Percentiles rank a stretch among this genome's conserved stretches.
Conservation (phyloP, 768 basidiomycete species). For the Collybia nuda region DNA sequence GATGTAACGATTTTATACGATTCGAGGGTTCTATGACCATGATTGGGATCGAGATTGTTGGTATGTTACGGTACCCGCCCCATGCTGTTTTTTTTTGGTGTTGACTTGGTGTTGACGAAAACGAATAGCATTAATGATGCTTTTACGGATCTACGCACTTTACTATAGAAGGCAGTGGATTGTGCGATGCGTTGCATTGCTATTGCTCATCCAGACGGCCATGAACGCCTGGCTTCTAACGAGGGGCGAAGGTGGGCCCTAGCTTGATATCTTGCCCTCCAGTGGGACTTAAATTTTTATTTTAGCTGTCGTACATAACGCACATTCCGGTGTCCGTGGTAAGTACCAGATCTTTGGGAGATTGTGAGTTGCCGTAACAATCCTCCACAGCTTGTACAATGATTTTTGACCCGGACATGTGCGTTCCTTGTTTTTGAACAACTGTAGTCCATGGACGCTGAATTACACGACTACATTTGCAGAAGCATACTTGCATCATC, state of each 20-base stretch:
- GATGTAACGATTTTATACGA: conserved; percentile 45
- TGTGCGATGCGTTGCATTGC: conserved; percentile 20
- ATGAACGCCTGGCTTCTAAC: conserved; percentile 58
- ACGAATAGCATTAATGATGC: conserved; percentile 48
- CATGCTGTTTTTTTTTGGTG: too few relatives aligned
- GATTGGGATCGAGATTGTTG: conserved; percentile 47
- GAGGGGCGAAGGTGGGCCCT: conserved; percentile 41
- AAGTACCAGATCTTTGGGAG: neutral
- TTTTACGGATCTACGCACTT: conserved; percentile 46
- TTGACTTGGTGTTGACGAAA: too few relatives aligned
- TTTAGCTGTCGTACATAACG: conserved; percentile 39
- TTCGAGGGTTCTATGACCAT: conserved; percentile 55
- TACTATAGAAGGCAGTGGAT: conserved; percentile 34
- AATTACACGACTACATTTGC: too few relatives aligned
- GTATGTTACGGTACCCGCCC: too few relatives aligned
- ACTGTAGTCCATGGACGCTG: too few relatives aligned
- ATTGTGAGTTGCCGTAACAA: neutral
- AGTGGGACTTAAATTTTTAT: neutral
- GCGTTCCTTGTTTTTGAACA: too few relatives aligned
- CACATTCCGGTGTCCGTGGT: conserved; percentile 35
- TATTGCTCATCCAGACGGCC: conserved; percentile 44
- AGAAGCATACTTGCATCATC: conserved; percentile 42
- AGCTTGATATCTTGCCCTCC: neutral
- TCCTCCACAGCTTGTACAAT: conserved; percentile 34
- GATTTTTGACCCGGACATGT: conserved; percentile 37